Conservation (phyloP, 1,284 basidiomycete genomes). For the Anthracocystis walkeri region DNA sequence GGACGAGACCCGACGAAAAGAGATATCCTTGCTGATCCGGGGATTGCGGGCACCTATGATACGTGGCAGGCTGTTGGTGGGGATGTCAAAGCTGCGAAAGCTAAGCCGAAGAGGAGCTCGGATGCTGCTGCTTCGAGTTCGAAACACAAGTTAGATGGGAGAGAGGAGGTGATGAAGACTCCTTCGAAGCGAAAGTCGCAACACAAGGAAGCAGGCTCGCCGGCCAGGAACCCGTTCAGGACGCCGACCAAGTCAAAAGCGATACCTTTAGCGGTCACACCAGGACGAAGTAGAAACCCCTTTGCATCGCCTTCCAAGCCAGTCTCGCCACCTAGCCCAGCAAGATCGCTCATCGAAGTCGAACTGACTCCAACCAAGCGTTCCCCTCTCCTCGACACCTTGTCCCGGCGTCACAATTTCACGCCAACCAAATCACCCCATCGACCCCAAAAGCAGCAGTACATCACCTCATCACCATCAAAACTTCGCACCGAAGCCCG, state of each 20-base stretch:
- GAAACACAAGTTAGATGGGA: constrained; percentile 17
- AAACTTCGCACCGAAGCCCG: constrained; percentile 22
- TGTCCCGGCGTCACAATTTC: constrained; percentile 7
- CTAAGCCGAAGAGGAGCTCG: constrained; percentile 4
- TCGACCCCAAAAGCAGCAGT: constrained; percentile 10
- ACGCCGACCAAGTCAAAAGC: constrained; percentile 30
- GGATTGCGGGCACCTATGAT: constrained; percentile 57
- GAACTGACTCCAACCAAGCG: constrained; percentile 42
- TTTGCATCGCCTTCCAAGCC: constrained; percentile 34
- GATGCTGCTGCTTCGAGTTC: constrained; percentile 17
- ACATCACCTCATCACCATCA: constrained; percentile 30
- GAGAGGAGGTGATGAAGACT: constrained; percentile 27
- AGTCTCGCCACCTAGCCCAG: constrained; percentile 17
- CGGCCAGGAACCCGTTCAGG: constrained; percentile 22
- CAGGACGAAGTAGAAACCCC: constrained; percentile 21
- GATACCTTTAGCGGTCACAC: neutral
- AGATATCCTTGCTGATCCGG: constrained; percentile 56
- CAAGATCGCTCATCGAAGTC: constrained; percentile 40
- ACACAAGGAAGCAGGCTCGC: constrained; percentile 5
- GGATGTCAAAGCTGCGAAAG: constrained; percentile 9
- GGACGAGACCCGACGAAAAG: constrained; percentile 59
- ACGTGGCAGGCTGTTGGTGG: constrained; percentile 58
- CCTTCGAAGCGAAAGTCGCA: constrained; percentile 24
- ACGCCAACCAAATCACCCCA: constrained; percentile 18
- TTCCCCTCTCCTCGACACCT: constrained; percentile 18